Evolutionary conservation across 768 basidiomycete species (phyloP), one percentile per base, ranked within the genome.

Genomic region (Pulveroboletus sp.): DNA sequence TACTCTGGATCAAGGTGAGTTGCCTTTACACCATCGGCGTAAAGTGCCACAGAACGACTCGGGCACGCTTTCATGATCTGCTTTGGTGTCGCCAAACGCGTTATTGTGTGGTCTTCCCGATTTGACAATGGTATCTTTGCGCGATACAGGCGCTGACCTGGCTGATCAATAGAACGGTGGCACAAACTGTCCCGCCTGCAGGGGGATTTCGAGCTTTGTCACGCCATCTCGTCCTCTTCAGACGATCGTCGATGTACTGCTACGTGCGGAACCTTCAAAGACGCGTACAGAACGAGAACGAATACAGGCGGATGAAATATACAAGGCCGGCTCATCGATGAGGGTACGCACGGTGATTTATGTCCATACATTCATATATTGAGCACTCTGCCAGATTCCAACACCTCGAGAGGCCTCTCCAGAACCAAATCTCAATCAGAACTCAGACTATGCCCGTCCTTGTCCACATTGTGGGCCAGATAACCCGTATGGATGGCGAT

Each of bases 1-100:
- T 80, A 1, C 78, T 91, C 45, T 93, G 90, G 90, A 81, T 92
- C 66, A 79, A 79, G 56, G 89, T 90, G 69, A 82, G 86, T 81
- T 54, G 37, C 18, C 24, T 11, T 44, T 36, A 8, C 14, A 39
- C 36, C n/a, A 3, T 27, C 36, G 3, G 15, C 13, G 1, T 30
- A 51, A 38, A 30, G 45, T 56, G 51, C 47, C 39, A 47, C 50
- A 31, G 36, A 46, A 28, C 33, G 24, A 41, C 27, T 6, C 39
- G 31, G 27, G 38, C 46, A 39, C 26, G 11, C 38, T 36, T 30
- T 42, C 42, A 40, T 9, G 37, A 17, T 14, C 40, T 18, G 10
- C 30, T 26, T 27, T 46, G 39, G 42, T 33, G 40, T 41, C 18
- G 13, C 38, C 27, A 8, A 24, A 41, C 46, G 37, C 42, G 41